phyloP scores from a whole-genome alignment of 768 basidiomycete species.

The Xerocomellus dryophilus region DNA sequence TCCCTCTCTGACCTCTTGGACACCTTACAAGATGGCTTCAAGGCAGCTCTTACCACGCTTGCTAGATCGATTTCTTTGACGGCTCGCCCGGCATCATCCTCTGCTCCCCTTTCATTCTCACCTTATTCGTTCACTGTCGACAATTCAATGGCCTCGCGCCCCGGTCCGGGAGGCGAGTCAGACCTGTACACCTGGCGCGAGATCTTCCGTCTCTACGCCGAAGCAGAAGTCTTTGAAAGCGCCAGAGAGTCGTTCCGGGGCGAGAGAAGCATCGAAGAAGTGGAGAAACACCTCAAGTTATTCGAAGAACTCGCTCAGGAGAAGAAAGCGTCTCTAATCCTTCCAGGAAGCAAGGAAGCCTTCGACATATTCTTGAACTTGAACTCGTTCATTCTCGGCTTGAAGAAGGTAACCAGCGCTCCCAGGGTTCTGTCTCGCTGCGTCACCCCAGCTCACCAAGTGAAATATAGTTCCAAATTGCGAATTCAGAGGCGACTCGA shows the following conservation, averaged over 20 bases:
- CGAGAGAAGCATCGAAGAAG: constrained; percentile 66
- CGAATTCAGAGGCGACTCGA: constrained; percentile 84
- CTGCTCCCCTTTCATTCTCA: constrained; percentile 31
- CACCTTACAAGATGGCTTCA: constrained; percentile 50
- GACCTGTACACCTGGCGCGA: constrained; percentile 90
- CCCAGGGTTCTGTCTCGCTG: neutral
- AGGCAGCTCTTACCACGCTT: constrained; percentile 46
- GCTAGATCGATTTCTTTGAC: constrained; percentile 36
- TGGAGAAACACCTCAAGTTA: constrained; percentile 58
- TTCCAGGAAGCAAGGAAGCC: constrained; percentile 54
- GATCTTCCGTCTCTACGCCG: constrained; percentile 84
- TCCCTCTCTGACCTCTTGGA: constrained; percentile 54
- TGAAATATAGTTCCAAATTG: constrained; percentile 62
- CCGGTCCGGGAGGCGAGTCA: constrained; percentile 32
- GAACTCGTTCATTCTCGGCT: constrained; percentile 73
- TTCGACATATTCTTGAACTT: constrained; percentile 71
- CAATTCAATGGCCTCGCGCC: constrained; percentile 36
- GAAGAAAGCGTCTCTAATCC: constrained; percentile 49
- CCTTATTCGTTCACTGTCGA: constrained; percentile 27
- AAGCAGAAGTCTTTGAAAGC: constrained; percentile 82
- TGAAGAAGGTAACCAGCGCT: constrained; percentile 61
- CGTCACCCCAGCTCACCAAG: neutral
- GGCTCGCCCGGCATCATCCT: constrained; percentile 33
- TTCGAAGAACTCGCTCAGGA: constrained; percentile 61
- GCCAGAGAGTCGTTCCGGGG: constrained; percentile 61